Base-by-base conservation (phyloP, 2,329 filamentous ascomycete species). In the Ophiostoma populinum region DNA sequence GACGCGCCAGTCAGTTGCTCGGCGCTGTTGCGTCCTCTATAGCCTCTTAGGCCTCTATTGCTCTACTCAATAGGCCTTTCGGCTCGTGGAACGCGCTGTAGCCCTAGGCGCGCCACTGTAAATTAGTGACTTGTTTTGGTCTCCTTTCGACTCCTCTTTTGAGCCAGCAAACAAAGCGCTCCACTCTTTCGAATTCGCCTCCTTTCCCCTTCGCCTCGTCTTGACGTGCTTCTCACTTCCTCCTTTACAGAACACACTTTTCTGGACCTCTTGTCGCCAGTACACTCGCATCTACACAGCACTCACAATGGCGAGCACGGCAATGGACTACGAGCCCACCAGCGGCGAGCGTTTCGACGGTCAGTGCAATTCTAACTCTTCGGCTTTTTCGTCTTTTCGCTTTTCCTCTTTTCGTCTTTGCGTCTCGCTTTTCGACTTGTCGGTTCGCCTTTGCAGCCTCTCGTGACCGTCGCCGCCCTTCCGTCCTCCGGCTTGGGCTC, bases 271-370 rank as follows among this genome's bases (percentile, higher is more conserved):
- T 25, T 22, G 24, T 25, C 24, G 25, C 17, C 30, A 28, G 25
- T 10, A 33, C 28, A 31, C 24, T 19, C 30, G 22, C 15, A 38
- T 26, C 26, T 12, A 15, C 7, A 11, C 20, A 20, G 18, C 19
- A 26, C 17, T n/a, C 20, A 47, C 41, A 26, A 74, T 74, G 69
- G 69, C 69, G 38, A 73, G 70, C 43, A 71, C 68, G 27, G 67
- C 70, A 45, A 78, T 78, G 73, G 73, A 78, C 51, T 78, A 78
- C 55, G 73, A 78, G 55, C 69, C 67, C 51, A 68, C 71, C 44
- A 75, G 72, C 49, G 70, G 70, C 49, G 68, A 75, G 54, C 70
- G 67, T 42, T 76, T 74, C 45, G 72, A 77, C 50, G 73, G 73
- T 77, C 58, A 47, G 62, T 49, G 13, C 30, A 20, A 19, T 24